These are phyloP conservation scores for Tremella fuciformis DNA, from an alignment of 768 basidiomycete genomes.

Conservation along the genomic window DNA sequence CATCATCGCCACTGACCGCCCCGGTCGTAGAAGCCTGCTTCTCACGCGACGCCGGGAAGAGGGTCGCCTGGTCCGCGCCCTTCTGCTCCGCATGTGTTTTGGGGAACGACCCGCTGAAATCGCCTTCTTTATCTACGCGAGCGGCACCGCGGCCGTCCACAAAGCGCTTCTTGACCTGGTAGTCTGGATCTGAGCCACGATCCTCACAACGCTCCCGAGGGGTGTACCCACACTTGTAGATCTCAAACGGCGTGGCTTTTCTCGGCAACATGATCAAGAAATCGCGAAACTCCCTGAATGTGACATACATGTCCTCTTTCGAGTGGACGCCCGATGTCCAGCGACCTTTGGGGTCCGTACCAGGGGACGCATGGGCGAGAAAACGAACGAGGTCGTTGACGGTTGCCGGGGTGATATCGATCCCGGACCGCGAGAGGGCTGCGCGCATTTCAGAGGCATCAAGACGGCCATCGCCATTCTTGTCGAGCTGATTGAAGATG, in stretches of 20 bases:
- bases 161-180: slow-evolving; percentile 51
- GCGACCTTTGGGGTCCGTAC: neutral
- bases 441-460: slow-evolving; percentile 63
- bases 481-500: slow-evolving; percentile 86
- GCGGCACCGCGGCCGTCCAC: slow-evolving; percentile 70
- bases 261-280: slow-evolving; percentile 83
- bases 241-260: slow-evolving; percentile 74
- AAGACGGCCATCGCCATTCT: slow-evolving; percentile 80
- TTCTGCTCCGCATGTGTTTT: slow-evolving; percentile 17
- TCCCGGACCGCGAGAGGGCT: slow-evolving; percentile 73
- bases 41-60: neutral
- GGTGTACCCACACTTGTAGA: slow-evolving; percentile 58
- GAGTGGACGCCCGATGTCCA: neutral
- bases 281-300: slow-evolving; percentile 82
- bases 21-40: slow-evolving; percentile 18
- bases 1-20: slow-evolving; percentile 33
- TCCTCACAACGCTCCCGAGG: neutral
- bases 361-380: slow-evolving; percentile 65
- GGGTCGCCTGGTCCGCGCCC: neutral
- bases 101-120: slow-evolving; percentile 51
- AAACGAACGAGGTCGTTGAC: slow-evolving; percentile 76
- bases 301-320: slow-evolving; percentile 58
- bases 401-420: slow-evolving; percentile 66
- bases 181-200: slow-evolving; percentile 34
- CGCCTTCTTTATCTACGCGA: slow-evolving; percentile 86